These are phyloP conservation scores for Rhynchosporium agropyri DNA, from an alignment of 2,329 filamentous ascomycete genomes.

Conservation along the genomic window DNA sequence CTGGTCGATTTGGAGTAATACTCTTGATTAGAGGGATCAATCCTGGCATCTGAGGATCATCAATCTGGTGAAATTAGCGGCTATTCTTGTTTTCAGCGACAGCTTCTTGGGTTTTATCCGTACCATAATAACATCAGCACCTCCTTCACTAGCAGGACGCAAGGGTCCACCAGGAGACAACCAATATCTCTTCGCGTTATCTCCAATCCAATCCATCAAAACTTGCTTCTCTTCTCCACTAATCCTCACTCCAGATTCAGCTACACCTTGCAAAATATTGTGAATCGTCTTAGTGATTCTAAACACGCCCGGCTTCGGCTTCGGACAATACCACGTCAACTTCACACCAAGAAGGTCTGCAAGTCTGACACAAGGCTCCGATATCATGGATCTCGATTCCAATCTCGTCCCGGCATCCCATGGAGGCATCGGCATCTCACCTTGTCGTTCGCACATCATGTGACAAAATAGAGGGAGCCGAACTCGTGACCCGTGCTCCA, in stretches of 20 bases:
- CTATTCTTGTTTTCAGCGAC: conserved; percentile 14
- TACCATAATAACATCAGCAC: conserved; percentile 73
- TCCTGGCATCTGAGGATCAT: conserved; percentile 83
- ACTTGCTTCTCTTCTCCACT: conserved; percentile 60
- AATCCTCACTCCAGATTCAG: conserved; percentile 65
- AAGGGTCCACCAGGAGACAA: conserved; percentile 68
- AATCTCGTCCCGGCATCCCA: conserved; percentile 17
- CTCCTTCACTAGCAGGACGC: conserved; percentile 64
- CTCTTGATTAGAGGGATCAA: conserved; percentile 76
- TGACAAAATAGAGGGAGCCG: too few species aligned
- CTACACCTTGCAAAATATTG: conserved; percentile 84
- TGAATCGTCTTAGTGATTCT: conserved; percentile 85
- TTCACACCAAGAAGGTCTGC: conserved; percentile 67
- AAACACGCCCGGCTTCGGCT: conserved; percentile 78
- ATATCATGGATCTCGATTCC: conserved; percentile 26
- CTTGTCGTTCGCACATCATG: too few species aligned
- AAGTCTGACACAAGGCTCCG: conserved; percentile 58
- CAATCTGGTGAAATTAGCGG: conserved; percentile 50
- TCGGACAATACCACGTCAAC: conserved; percentile 77
- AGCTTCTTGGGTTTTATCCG: conserved; percentile 31
- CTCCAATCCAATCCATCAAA: conserved; percentile 72
- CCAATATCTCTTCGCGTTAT: conserved; percentile 79
- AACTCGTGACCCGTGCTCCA: too few species aligned
- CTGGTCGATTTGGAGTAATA: conserved; percentile 69
- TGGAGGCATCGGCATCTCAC: background rate